A percentile compares a stretch with the other conserved stretches of the same genome.
These are phyloP conservation scores for Talaromyces stipitatus DNA, from an alignment of 495 filamentous ascomycete species.

Conservation along the genomic window DNA sequence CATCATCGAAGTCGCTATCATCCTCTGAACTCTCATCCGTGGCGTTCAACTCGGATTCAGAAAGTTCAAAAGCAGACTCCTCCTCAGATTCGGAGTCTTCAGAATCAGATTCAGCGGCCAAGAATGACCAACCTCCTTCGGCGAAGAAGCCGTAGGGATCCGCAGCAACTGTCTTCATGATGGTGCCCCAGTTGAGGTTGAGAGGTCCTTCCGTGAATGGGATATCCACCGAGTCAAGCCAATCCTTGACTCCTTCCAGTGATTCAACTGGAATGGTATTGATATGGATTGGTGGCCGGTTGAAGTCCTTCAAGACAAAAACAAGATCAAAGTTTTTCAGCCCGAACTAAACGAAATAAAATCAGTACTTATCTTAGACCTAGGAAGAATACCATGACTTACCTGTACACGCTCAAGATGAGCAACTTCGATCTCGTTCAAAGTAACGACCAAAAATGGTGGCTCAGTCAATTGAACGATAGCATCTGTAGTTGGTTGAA, in stretches of 20 bases:
- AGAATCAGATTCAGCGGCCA: conserved; percentile 79
- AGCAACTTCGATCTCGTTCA: conserved; percentile 93
- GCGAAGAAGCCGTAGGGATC: conserved; percentile 92
- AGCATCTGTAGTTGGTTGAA: conserved; percentile 94
- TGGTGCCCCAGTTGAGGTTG: conserved; percentile 97
- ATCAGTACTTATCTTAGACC: conserved; percentile 8
- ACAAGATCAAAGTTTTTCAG: conserved; percentile 99
- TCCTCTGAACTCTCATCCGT: conserved; percentile 77
- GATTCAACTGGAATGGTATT: conserved; percentile 97
- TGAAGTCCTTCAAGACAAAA: conserved; percentile 95
- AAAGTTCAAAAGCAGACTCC: conserved; percentile 86
- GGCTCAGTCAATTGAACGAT: conserved; percentile 97
- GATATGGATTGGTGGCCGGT: conserved; percentile 77
- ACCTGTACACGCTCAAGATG: conserved; percentile 93
- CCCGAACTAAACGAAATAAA: conserved; percentile 57
- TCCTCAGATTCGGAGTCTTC: conserved; percentile 78
- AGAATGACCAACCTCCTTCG: conserved; percentile 93
- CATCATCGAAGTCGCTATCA: conserved; percentile 87
- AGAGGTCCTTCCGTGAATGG: conserved; percentile 90
- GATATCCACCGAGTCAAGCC: conserved; percentile 92
- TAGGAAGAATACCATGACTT: conserved; percentile 8
- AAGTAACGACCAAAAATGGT: conserved; percentile 88
- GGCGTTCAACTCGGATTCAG: conserved; percentile 71
- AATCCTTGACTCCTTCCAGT: conserved; percentile 93
- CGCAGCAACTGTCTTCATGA: conserved; percentile 97